Base-by-base conservation (phyloP, 768 basidiomycete species). In the Pulveroboletus ravenelii region DNA sequence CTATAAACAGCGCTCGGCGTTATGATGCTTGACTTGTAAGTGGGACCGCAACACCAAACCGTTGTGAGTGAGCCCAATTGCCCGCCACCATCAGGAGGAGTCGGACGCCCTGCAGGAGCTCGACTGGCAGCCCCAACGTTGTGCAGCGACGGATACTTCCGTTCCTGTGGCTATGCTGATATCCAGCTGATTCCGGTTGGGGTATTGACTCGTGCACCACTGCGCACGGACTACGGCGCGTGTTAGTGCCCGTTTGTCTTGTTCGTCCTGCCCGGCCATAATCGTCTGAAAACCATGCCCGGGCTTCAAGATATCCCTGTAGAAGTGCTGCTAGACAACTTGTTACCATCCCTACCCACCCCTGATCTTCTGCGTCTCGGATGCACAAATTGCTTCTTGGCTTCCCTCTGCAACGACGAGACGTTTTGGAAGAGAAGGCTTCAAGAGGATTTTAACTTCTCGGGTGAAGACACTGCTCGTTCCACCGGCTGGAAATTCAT, bases 401-500 rank as follows among this genome's bases (percentile, higher is more conserved):
- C 80, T 41, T 54, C 66, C 12, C 58, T 87, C 23, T 79, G 78
- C 61, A 72, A 77, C 12, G 89, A 93, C 61, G 86, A 90, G 50
- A 82, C 81, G 0, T 76, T 92, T 52, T 94, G 92, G 92, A 84
- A 82, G 62, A 74, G 79, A 27, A 85, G 79, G 53, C 69, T 89
- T 9, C 63, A 74, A 29, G 65, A 68, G 30, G 92, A 93, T 62
- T 93, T 82, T 72, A 89, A 91, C 67, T 93, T 90, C 59, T 77
- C 85, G 8, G 80, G 78, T 4, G 73, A 77, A 36, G 78, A 76
- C 37, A 91, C 86, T 1, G 91, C 91, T 13, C 74, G 92, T 17
- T 80, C 77, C 12, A 81, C 69, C 39, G 90, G 90, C 13, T 94
- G 86, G 82, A 87, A 85, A 67, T 77, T 81, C 57, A 80, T 94